A percentile compares a stretch with the other conserved stretches of the same genome.
Evolutionary conservation across 208 protist species (phyloP).

Genomic region (Acanthamoeba lenticulata): DNA sequence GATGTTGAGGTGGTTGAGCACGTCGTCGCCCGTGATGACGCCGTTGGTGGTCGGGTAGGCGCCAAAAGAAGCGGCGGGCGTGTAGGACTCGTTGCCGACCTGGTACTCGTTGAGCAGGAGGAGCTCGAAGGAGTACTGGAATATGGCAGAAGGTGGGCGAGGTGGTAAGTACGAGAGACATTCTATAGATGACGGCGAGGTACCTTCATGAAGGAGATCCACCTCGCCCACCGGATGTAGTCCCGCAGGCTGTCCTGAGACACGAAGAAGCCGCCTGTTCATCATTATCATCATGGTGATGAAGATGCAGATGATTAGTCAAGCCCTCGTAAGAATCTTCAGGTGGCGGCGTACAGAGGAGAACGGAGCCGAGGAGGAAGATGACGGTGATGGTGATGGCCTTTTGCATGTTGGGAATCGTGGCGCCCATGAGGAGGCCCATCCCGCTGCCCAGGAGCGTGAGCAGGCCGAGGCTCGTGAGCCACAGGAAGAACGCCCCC

Average conservation of each 20-base stretch:
- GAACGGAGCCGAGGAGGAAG: constrained; percentile 64
- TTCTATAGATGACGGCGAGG: too few species aligned
- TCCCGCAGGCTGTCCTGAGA: not conserved
- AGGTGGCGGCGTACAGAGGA: too few species aligned
- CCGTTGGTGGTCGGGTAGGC: not conserved
- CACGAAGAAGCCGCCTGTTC: constrained; percentile 73
- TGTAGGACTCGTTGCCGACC: not conserved
- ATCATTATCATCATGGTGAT: too few species aligned
- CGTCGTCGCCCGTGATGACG: constrained; percentile 2
- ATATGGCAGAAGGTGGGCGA: too few species aligned
- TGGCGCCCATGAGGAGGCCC: constrained; percentile 58
- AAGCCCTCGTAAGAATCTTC: too few species aligned
- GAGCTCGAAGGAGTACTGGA: constrained; percentile 37
- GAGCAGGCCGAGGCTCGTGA: constrained; percentile 1
- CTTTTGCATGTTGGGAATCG: constrained; percentile 13
- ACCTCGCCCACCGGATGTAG: not conserved
- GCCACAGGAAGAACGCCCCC: not conserved
- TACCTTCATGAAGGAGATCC: constrained; percentile 54
- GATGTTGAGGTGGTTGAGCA: not conserved
- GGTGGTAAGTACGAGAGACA: too few species aligned
- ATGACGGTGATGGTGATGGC: constrained; percentile 24
- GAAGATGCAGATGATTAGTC: too few species aligned
- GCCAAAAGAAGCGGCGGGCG: not conserved
- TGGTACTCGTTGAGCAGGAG: constrained; percentile 52
- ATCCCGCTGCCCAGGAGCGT: constrained; percentile 1